phyloP scores from a whole-genome alignment of 352 stramenopile species.

The Globisporangium ultimum region DNA sequence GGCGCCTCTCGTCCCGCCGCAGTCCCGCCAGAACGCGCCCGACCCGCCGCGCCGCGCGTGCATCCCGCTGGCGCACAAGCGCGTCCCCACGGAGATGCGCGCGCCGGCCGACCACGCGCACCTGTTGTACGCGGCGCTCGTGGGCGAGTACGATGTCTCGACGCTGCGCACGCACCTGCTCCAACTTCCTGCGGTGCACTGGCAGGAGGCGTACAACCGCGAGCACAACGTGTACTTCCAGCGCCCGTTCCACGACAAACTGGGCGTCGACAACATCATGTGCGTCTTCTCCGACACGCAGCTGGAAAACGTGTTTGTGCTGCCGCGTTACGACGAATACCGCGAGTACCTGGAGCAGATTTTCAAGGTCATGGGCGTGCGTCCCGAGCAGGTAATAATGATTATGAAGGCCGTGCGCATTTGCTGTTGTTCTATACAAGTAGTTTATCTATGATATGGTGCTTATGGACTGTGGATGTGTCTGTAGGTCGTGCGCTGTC shows the following conservation, averaged over 20 bases:
- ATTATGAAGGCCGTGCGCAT: too few species aligned
- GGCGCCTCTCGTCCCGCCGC: conserved; percentile 2
- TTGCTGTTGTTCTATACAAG: too few species aligned
- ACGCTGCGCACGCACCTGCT: conserved; percentile 32
- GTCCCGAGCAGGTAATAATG: conserved; percentile 33
- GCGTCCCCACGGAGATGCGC: conserved; percentile 51
- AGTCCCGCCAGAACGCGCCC: conserved; percentile 27
- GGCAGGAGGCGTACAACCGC: conserved; percentile 45
- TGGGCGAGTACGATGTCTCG: conserved; percentile 35
- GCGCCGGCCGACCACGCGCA: conserved; percentile 29
- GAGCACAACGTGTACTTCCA: conserved; percentile 85
- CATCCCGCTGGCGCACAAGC: conserved; percentile 52
- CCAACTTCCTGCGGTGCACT: conserved; percentile 31
- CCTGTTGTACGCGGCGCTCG: conserved; percentile 39
- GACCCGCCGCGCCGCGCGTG: conserved; percentile 29
- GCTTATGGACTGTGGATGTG: background rate
- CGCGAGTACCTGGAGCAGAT: conserved; percentile 54
- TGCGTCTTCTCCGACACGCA: conserved; percentile 97
- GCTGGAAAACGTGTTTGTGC: conserved; percentile 86
- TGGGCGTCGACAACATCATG: conserved; percentile 95
- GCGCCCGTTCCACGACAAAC: conserved; percentile 92
- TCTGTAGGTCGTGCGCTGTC: conserved; percentile 80
- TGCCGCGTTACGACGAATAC: conserved; percentile 86
- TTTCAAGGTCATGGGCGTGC: conserved; percentile 57
- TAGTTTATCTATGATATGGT: too few species aligned